Evolutionary conservation across 306 rosid species (phyloP), one percentile per base, ranked within the genome.

Genomic region (Vigna hirtella): DNA sequence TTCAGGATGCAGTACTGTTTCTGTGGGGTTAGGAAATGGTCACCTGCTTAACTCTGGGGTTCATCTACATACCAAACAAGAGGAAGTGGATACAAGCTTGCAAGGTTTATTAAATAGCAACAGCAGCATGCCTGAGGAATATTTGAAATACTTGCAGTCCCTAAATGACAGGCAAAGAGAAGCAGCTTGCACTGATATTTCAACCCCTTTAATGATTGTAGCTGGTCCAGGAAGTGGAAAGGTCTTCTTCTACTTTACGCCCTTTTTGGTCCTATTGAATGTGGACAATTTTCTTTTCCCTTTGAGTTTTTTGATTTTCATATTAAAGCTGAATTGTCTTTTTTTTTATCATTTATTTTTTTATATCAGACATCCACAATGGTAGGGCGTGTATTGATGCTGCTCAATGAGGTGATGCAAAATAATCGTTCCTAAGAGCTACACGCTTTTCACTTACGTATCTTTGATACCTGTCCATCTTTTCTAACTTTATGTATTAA

Each of bases 141-240:
- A 87, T 75, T 77, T 69, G 0, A 92, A 88, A 67, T 92, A 92
- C 73, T 70, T 92, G 78, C 66, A 73, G 64, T 88, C 94, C 66
- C 77, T 92, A 20, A 94, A 94, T 77, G 98, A 90, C 7, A 82
- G 90, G 79, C 98, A 94, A 64, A 83, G 93, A 77, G 97, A 94
- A 77, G 98, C 98, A 24, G 97, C 93, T 70, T 94, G 97, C 78
- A 61, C 83, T 70, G 88, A 92, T 72, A 88, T 89, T 83, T 93
- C 97, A 3, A 79, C 73, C 59, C 98, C 98, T 18, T 83, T 94
- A 72, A 88, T 94, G 90, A 90, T 94, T 79, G 86, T 87, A 38
- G 97, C 98, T 73, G 98, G 98, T 47, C 98, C 98, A 2, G 98
- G 98, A 86, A 94, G 98, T 82, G 97, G 98, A 82, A 94, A 94